Evolutionary conservation across 441 rosid species (phyloP).

Genomic region (Mallotus japonicus): DNA sequence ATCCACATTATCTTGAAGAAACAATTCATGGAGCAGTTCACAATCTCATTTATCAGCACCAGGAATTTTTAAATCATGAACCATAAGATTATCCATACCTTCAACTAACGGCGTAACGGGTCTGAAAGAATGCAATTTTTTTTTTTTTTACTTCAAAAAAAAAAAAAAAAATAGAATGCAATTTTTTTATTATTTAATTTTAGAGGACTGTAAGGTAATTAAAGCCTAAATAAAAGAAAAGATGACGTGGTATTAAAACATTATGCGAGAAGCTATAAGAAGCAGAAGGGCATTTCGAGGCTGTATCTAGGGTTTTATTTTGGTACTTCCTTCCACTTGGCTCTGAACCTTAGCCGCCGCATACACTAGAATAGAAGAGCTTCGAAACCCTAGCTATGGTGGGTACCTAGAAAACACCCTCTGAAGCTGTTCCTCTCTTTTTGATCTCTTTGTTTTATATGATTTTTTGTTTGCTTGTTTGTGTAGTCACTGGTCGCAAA

Average conservation of each 20-base stretch:
- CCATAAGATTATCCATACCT: too few relatives aligned
- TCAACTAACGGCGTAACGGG: too few relatives aligned
- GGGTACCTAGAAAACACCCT: background rate
- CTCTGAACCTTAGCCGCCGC: conserved; percentile 18
- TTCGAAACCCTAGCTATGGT: conserved; percentile 29
- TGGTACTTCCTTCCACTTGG: background rate
- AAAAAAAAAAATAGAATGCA: too few relatives aligned
- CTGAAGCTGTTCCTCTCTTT: too few relatives aligned
- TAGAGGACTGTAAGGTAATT: background rate
- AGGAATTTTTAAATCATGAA: too few relatives aligned
- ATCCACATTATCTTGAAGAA: too few relatives aligned
- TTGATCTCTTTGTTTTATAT: background rate
- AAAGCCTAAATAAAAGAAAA: background rate
- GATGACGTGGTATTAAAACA: background rate
- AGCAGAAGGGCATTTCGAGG: background rate
- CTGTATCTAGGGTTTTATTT: conserved; percentile 21
- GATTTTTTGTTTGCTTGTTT: background rate
- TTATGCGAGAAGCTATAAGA: conserved; percentile 7
- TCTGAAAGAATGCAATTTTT: too few relatives aligned
- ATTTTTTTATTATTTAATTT: too few relatives aligned
- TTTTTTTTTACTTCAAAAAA: too few relatives aligned
- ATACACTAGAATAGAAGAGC: background rate
- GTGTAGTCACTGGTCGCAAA: conserved; percentile 70
- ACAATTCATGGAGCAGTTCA: too few relatives aligned
- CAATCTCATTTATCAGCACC: too few relatives aligned